Percentiles rank a stretch among this genome's conserved stretches.
phyloP scores from a whole-genome alignment of 768 basidiomycete species.

The Amanita fuliginea region DNA sequence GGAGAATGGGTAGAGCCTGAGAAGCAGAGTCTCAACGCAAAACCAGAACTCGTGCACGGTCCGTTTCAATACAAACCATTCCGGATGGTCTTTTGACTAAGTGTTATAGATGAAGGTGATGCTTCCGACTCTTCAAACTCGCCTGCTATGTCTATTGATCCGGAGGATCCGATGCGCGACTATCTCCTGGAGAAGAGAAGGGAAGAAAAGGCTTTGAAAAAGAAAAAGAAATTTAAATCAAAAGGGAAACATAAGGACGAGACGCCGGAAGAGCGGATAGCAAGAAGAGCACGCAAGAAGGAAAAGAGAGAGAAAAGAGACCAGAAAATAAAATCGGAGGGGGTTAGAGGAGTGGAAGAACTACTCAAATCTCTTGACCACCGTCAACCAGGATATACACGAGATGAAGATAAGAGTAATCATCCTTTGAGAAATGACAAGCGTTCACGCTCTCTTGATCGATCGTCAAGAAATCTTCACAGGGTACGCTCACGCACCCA shows the following conservation, averaged over 20 bases:
- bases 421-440: background rate
- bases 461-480: constrained; percentile 14
- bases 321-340: constrained; percentile 47
- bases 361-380: constrained; percentile 41
- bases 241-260: constrained; percentile 66
- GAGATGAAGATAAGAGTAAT: constrained; percentile 3
- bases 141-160: constrained; percentile 66
- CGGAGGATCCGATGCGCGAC: constrained; percentile 97
- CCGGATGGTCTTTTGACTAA: background rate
- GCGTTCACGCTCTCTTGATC: constrained; percentile 12
- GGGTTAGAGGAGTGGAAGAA: constrained; percentile 56
- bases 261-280: constrained; percentile 68
- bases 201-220: constrained; percentile 62
- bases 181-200: constrained; percentile 70
- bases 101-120: constrained; percentile 31
- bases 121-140: constrained; percentile 59
- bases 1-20: constrained; percentile 85
- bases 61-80: background rate
- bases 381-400: constrained; percentile 14
- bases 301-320: constrained; percentile 42
- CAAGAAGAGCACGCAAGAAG: constrained; percentile 63
- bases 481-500: constrained; percentile 10
- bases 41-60: constrained; percentile 51
- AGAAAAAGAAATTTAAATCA: constrained; percentile 46
- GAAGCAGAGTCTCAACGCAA: constrained; percentile 80